Evolutionary conservation across 257 asterid species (phyloP), one percentile per base, ranked within the genome.

Genomic region (Echites panduratus): DNA sequence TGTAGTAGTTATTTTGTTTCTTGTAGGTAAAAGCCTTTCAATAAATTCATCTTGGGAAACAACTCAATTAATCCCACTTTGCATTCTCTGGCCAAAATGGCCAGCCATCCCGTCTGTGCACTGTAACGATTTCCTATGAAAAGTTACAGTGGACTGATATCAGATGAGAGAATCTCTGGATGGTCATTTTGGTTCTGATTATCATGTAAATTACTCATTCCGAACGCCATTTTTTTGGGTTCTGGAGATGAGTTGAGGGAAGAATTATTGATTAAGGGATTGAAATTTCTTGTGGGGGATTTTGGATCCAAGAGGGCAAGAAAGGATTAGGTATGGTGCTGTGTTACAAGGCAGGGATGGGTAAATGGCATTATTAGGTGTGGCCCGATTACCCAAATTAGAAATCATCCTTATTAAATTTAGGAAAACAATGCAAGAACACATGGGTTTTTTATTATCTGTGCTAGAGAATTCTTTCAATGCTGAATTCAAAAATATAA

Each of bases 341-440:
- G 57, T 50, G 8, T 41, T 41, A 41, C 5, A 41, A 41, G 7
- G 45, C 45, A 41, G 2, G 45, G 38, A 32, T 32, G 38, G 22
- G 57, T 66, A 68, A 62, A 13, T 35, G 71, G 71, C 45, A 50
- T 48, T 19, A 27, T 72, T 66, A 63, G 81, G 59, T 71, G 72
- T 8, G 85, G 84, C 83, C 40, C 90, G 64, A 56, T 19, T 73
- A 81, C 85, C 97, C 67, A 86, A 80, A 86, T 85, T 78, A 81
- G 77, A 59, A 75, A 79, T 85, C 91, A 85, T 70, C 59, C 57
- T 72, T 76, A 76, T 59, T 62, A 50, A n/a, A n/a, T 84, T 82
- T 89, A 73, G 88, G 87, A 91, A 91, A 91, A 85, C 96, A 70
- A 91, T 82, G 93, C 96, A 87, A 44, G 22, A 73, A 81, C 97